These are phyloP conservation scores for Lentinula edodes DNA, from an alignment of 768 basidiomycete genomes.

Conservation along the genomic window DNA sequence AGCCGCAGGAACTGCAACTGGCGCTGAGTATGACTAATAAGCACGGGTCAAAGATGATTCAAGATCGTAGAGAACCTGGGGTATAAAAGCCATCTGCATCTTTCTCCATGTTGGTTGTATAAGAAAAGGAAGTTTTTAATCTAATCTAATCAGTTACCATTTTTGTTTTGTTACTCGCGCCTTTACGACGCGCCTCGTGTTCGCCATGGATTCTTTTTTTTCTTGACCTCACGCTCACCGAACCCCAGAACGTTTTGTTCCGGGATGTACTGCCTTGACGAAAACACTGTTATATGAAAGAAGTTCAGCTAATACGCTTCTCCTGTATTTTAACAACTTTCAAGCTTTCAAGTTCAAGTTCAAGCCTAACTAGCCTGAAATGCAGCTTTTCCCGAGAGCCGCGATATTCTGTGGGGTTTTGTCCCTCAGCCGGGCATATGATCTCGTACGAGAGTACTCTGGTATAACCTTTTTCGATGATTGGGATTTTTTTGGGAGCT, in stretches of 20 bases:
- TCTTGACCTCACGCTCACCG: not conserved
- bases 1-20: not conserved
- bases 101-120: slow-evolving; percentile 46
- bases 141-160: not conserved
- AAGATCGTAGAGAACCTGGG: slow-evolving; percentile 34
- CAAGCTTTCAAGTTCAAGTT: not conserved
- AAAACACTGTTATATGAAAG: not conserved
- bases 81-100: slow-evolving; percentile 80
- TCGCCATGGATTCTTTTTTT: not conserved
- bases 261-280: slow-evolving; percentile 5
- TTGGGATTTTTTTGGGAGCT: slow-evolving; percentile 36
- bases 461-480: slow-evolving; percentile 39
- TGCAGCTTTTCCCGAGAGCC: not conserved
- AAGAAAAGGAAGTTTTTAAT: not conserved
- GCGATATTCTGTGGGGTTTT: not conserved
- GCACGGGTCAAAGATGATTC: not conserved
- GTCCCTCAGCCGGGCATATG: slow-evolving; percentile 15
- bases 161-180: not conserved
- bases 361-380: not conserved
- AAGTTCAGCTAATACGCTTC: not conserved
- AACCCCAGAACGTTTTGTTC: not conserved
- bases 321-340: not conserved
- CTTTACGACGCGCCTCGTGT: slow-evolving; percentile 1
- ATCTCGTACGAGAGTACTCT: slow-evolving; percentile 30
- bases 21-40: not conserved